phyloP scores from a whole-genome alignment of 2,329 filamentous ascomycete species.

The Cadophora sp. region DNA sequence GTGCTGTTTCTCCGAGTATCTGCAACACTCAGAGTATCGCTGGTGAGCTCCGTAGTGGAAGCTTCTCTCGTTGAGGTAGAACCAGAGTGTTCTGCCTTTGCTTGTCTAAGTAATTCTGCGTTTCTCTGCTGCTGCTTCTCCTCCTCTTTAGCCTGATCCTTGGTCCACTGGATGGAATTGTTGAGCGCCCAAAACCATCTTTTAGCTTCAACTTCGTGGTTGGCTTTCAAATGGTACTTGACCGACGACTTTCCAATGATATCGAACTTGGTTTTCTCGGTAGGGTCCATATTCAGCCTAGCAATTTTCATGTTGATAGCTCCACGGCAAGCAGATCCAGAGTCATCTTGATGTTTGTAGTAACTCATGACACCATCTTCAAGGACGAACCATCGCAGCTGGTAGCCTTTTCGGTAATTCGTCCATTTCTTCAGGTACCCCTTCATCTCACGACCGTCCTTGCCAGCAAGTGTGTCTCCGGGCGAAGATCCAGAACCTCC shows the following conservation, averaged over 20 bases:
- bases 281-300: conserved; percentile 90
- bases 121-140: conserved; percentile 76
- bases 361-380: conserved; percentile 98
- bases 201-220: conserved; percentile 97
- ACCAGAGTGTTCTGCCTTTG: conserved; percentile 75
- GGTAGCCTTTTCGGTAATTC: conserved; percentile 97
- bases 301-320: conserved; percentile 99
- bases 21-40: conserved; percentile 35
- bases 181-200: conserved; percentile 99
- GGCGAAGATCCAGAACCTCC: conserved; percentile 60
- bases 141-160: conserved; percentile 94
- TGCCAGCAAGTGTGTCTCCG: conserved; percentile 70
- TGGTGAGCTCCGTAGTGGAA: conserved; percentile 32
- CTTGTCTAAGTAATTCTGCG: conserved; percentile 77
- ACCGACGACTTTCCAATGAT: conserved; percentile 98
- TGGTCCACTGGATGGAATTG: conserved; percentile 98
- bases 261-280: conserved; percentile 97
- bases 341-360: conserved; percentile 99
- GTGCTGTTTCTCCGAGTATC: conserved; percentile 54
- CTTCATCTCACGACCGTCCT: conserved; percentile 96
- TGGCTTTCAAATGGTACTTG: conserved; percentile 97
- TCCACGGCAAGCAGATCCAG: conserved; percentile 92
- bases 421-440: conserved; percentile 99
- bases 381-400: conserved; percentile 95
- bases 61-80: conserved; percentile 34